Percentiles rank a stretch among this genome's conserved stretches.
phyloP scores from a whole-genome alignment of 305 asterid genomes.

The Fraxinus platypoda region DNA sequence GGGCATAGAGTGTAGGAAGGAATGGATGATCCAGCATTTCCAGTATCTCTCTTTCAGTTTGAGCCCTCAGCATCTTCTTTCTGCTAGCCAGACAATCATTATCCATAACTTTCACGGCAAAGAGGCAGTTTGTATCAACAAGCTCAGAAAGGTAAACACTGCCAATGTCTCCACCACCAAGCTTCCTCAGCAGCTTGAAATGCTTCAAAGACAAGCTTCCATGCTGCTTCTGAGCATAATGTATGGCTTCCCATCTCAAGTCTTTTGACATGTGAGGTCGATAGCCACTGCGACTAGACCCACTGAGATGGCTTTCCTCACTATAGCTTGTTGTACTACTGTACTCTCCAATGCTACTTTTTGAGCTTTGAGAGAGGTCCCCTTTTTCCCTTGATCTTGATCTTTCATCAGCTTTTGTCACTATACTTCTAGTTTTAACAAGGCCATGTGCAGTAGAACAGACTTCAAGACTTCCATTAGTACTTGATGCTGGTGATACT shows the following conservation, averaged over 20 bases:
- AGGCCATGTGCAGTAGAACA: constrained; percentile 27
- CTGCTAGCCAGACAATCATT: constrained; percentile 53
- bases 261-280: constrained; percentile 87
- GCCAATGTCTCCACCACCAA: constrained; percentile 91
- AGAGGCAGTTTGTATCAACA: constrained; percentile 61
- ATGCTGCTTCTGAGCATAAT: constrained; percentile 53
- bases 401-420: constrained; percentile 44
- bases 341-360: constrained; percentile 78
- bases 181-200: constrained; percentile 70
- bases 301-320: constrained; percentile 69
- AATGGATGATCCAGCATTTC: constrained; percentile 86
- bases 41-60: constrained; percentile 77
- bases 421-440: constrained; percentile 33
- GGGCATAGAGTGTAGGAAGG: constrained; percentile 80
- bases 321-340: constrained; percentile 70
- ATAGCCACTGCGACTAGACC: constrained; percentile 66
- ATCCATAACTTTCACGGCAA: constrained; percentile 85
- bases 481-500: constrained; percentile 36
- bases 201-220: constrained; percentile 61
- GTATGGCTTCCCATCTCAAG: constrained; percentile 89
- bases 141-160: constrained; percentile 81
- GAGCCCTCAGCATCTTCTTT: constrained; percentile 64
- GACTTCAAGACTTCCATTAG: constrained; percentile 26
- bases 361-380: constrained; percentile 78
- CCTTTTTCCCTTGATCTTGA: constrained; percentile 64